phyloP scores from a whole-genome alignment of 495 filamentous ascomycete species.

The Hyaloscypha variabilis region DNA sequence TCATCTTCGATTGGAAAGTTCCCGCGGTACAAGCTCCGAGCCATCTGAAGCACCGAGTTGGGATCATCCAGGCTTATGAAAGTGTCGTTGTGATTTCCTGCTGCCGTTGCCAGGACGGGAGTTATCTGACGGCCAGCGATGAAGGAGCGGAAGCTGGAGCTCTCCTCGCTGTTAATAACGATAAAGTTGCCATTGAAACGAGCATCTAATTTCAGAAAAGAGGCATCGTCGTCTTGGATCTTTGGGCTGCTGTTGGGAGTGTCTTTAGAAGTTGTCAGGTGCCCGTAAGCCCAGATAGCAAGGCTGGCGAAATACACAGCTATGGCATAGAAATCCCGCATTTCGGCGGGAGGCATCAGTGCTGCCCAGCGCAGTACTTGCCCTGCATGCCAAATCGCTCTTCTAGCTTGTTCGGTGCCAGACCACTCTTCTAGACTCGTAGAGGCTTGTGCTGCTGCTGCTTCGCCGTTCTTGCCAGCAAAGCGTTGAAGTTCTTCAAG shows the following conservation, averaged over 20 bases:
- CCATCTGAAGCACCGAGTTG: too few species aligned
- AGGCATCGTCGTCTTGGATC: too few species aligned
- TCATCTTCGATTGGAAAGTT: too few species aligned
- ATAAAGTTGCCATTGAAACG: too few species aligned
- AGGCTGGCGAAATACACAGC: conserved; percentile 61
- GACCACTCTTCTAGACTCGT: conserved; percentile 58
- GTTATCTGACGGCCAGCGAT: conserved; percentile 32
- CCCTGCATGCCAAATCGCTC: conserved; percentile 63
- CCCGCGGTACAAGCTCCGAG: conserved; percentile 39
- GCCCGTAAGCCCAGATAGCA: conserved; percentile 61
- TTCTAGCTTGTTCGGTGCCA: conserved; percentile 47
- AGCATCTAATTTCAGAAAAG: too few species aligned
- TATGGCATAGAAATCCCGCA: conserved; percentile 62
- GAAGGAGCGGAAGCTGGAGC: too few species aligned
- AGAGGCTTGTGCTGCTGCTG: conserved; percentile 57
- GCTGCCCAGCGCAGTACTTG: conserved; percentile 58
- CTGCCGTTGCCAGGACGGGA: too few species aligned
- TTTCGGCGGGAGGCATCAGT: conserved; percentile 44
- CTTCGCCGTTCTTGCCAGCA: conserved; percentile 62
- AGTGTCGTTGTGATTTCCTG: too few species aligned
- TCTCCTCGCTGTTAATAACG: too few species aligned
- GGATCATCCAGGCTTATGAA: too few species aligned
- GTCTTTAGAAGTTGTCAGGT: conserved; percentile 30
- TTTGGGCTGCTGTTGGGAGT: conserved; percentile 24
- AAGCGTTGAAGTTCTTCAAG: conserved; percentile 67